These are phyloP conservation scores for Myxozyma sirexii DNA, from an alignment of 805 yeast genomes.

Conservation along the genomic window DNA sequence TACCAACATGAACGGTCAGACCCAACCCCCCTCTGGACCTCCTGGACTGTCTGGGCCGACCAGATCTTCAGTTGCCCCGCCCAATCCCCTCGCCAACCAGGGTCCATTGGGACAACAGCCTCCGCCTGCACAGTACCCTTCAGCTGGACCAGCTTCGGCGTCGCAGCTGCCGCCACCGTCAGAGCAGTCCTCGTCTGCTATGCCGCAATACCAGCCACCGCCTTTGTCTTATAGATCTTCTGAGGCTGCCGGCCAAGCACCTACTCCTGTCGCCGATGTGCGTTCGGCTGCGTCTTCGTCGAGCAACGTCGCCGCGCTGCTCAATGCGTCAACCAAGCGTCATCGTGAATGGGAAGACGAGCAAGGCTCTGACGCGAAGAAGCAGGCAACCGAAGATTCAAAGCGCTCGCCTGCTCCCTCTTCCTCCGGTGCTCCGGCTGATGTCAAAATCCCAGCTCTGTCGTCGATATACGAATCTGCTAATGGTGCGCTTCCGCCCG, in stretches of 20 bases:
- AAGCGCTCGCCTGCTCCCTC: conserved; percentile 9
- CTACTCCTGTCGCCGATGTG: background rate
- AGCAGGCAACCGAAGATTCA: conserved; percentile 29
- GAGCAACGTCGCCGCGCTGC: conserved; percentile 6
- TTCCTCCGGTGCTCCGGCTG: conserved; percentile 1
- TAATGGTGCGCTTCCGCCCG: conserved; percentile 5
- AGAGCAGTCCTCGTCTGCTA: conserved; percentile 31
- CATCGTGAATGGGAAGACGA: conserved; percentile 34
- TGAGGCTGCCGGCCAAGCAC: conserved; percentile 12
- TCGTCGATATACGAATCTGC: conserved; percentile 22
- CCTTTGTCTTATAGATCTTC: conserved; percentile 21
- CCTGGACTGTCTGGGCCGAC: conserved; percentile 30
- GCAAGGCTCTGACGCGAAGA: conserved; percentile 19
- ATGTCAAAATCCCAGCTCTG: conserved; percentile 27
- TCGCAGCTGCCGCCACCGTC: conserved; percentile 40
- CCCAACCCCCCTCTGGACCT: conserved; percentile 28
- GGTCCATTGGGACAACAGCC: conserved; percentile 39
- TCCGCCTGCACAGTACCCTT: conserved; percentile 33
- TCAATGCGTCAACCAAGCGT: conserved; percentile 21
- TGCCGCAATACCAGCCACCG: conserved; percentile 35
- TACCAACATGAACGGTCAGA: conserved; percentile 37
- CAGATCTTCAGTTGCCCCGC: conserved; percentile 26
- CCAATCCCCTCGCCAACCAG: conserved; percentile 32
- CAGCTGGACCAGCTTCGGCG: conserved; percentile 31
- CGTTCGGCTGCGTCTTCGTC: conserved; percentile 9